A percentile compares a stretch with the other conserved stretches of the same genome.
These are phyloP conservation scores for Parietichytrium sp. DNA, from an alignment of 108 stramenopile genomes.

Conservation along the genomic window DNA sequence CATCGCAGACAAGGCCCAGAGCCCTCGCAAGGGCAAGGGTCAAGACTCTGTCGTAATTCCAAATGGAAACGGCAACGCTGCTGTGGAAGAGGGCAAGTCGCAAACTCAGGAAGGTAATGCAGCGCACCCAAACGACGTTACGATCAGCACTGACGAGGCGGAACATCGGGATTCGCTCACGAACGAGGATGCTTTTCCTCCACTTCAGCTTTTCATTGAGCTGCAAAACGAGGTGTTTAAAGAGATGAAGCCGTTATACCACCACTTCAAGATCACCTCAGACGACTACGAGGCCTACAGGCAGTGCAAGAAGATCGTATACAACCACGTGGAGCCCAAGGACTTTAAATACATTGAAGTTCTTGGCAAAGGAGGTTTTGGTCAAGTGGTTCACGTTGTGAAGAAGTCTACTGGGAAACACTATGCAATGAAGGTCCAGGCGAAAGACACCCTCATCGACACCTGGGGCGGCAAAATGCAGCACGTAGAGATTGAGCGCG, in stretches of 20 bases:
- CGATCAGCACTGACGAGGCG: too few species aligned
- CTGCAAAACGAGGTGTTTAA: conserved; percentile 45
- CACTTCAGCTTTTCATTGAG: conserved; percentile 47
- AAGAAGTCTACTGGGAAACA: conserved; percentile 60
- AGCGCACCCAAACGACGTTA: too few species aligned
- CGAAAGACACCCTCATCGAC: conserved; percentile 55
- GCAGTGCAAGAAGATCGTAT: conserved; percentile 1
- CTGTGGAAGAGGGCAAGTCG: too few species aligned
- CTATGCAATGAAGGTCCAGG: conserved; percentile 67
- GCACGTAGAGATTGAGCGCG: conserved; percentile 60
- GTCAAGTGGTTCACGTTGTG: conserved; percentile 52
- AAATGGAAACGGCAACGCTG: too few species aligned
- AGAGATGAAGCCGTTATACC: conserved; percentile 50
- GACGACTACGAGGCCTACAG: conserved; percentile 42
- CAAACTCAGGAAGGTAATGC: too few species aligned
- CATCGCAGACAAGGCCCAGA: too few species aligned
- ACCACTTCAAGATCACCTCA: conserved; percentile 47
- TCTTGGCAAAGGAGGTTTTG: conserved; percentile 54
- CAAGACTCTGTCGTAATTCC: too few species aligned
- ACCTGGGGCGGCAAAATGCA: conserved; percentile 47
- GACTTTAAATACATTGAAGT: conserved; percentile 50
- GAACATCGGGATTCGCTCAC: neutral
- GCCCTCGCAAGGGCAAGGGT: too few species aligned
- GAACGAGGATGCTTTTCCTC: conserved; percentile 8
- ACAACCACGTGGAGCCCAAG: conserved; percentile 44